Evolutionary conservation across 2,329 filamentous ascomycete genomes (phyloP).

Genomic region (Colletotrichum graminicola): DNA sequence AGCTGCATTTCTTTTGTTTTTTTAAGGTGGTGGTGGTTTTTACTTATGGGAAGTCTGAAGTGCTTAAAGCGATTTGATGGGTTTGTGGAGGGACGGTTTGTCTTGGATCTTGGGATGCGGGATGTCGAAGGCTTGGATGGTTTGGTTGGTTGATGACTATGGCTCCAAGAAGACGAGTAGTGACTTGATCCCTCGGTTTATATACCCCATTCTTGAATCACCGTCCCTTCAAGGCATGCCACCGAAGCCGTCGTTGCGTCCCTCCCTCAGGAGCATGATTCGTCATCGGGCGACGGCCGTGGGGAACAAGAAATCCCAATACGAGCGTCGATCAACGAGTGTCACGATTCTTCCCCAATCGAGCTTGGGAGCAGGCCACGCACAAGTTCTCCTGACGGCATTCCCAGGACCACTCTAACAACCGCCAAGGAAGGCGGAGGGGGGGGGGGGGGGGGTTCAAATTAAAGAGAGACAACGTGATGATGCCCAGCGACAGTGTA

Average conservation of each 20-base stretch:
- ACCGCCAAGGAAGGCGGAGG: background rate
- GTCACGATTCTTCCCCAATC: conserved; percentile 23
- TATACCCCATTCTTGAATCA: background rate
- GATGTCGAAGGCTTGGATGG: background rate
- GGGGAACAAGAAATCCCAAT: conserved; percentile 1
- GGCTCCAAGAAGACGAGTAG: background rate
- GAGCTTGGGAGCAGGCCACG: background rate
- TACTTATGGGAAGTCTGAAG: background rate
- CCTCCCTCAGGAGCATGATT: too few relatives aligned
- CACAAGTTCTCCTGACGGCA: background rate
- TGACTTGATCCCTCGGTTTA: background rate
- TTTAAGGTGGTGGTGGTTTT: background rate
- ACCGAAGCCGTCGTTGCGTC: background rate
- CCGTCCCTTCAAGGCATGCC: background rate
- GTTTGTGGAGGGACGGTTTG: too few relatives aligned
- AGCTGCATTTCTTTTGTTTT: conserved; percentile 23
- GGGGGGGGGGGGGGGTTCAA: too few relatives aligned
- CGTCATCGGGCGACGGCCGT: conserved; percentile 5
- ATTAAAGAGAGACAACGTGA: conserved; percentile 2
- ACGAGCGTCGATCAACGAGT: conserved; percentile 20
- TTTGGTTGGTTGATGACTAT: background rate
- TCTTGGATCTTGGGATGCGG: too few relatives aligned
- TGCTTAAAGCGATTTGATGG: background rate
- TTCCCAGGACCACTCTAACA: background rate
- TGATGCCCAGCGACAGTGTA: background rate